phyloP scores from a whole-genome alignment of 2,329 filamentous ascomycete genomes.

The Fusarium floridanum region DNA sequence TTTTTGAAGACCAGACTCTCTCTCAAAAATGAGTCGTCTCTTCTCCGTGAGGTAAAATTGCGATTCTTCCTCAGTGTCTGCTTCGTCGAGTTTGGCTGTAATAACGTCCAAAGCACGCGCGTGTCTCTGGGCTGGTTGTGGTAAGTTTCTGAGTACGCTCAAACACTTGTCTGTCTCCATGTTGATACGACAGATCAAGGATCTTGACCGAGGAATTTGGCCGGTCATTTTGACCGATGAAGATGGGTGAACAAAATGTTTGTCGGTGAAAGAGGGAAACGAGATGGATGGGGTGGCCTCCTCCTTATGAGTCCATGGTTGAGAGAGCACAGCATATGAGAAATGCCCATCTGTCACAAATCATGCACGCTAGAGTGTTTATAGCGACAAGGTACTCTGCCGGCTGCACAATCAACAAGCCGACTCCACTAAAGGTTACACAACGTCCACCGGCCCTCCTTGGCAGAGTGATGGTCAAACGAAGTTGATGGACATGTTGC shows the following conservation, averaged over 20 bases:
- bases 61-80: not conserved
- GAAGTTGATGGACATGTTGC: not conserved
- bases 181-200: constrained; percentile 5
- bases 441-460: not conserved
- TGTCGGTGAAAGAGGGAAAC: not conserved
- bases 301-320: not conserved
- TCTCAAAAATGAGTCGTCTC: not conserved
- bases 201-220: not conserved
- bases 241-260: not conserved
- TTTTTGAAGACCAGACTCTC: not conserved
- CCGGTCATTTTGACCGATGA: not conserved
- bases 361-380: not conserved
- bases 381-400: not conserved
- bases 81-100: not conserved
- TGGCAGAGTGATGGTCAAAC: not conserved
- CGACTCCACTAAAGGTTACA: constrained; percentile 13
- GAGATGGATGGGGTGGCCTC: not conserved
- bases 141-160: not conserved
- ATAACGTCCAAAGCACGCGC: not conserved
- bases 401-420: not conserved
- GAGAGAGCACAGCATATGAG: not conserved
- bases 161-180: constrained; percentile 7
- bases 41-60: not conserved
- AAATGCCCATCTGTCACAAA: not conserved
- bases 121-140: not conserved